These are phyloP conservation scores for Gyrodon lividus DNA, from an alignment of 768 basidiomycete species.

Conservation along the genomic window DNA sequence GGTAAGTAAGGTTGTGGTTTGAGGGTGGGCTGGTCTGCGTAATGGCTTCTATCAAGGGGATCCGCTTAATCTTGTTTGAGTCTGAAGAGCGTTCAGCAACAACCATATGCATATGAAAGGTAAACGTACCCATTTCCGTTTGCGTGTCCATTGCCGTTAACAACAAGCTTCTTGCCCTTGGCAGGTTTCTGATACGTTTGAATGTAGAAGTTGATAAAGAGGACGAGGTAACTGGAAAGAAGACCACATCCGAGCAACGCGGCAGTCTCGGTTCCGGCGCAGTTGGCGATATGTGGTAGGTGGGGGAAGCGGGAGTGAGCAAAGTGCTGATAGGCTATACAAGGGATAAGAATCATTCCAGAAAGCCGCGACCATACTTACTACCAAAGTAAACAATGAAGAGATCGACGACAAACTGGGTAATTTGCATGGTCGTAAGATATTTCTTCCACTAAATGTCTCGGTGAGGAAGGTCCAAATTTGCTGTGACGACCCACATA, in stretches of 20 bases:
- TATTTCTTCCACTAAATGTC: constrained; percentile 92
- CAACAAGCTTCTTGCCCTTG: constrained; percentile 31
- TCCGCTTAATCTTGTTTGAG: constrained; percentile 34
- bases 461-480: not conserved
- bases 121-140: constrained; percentile 33
- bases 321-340: constrained; percentile 78
- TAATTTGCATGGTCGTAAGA: constrained; percentile 94
- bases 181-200: constrained; percentile 75
- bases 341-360: constrained; percentile 8
- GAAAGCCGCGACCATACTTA: constrained; percentile 41
- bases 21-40: not conserved
- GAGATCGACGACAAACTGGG: constrained; percentile 92
- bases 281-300: constrained; percentile 76
- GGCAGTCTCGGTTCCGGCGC: constrained; percentile 85
- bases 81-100: constrained; percentile 19
- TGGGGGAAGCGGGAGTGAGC: constrained; percentile 56
- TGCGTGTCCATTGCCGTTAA: constrained; percentile 48
- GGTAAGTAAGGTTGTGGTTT: constrained; percentile 15
- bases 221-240: constrained; percentile 84
- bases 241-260: constrained; percentile 88
- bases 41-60: too few species aligned
- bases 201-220: constrained; percentile 96
- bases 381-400: constrained; percentile 93
- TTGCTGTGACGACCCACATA: constrained; percentile 35
- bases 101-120: not conserved